phyloP scores from a whole-genome alignment of 2,329 filamentous ascomycete species.

The Cytospora leucostoma region DNA sequence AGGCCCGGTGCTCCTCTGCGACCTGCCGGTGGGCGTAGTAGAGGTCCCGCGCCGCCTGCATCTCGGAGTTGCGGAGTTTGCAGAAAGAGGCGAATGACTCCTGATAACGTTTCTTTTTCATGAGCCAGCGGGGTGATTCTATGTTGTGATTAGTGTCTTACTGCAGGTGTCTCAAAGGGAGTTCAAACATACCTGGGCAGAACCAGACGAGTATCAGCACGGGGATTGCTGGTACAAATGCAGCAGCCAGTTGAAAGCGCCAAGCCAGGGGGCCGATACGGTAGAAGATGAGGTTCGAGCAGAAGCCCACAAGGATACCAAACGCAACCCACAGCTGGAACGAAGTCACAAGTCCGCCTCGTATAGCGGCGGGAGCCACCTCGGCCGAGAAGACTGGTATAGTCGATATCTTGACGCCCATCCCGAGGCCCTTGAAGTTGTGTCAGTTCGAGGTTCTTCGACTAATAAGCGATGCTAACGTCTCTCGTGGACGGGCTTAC shows the following conservation, averaged over 20 bases:
- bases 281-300: constrained; percentile 58
- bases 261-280: constrained; percentile 56
- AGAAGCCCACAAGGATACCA: constrained; percentile 41
- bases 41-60: constrained; percentile 62
- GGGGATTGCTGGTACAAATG: constrained; percentile 62
- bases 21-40: constrained; percentile 68
- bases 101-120: constrained; percentile 64
- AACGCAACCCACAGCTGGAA: constrained; percentile 41
- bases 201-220: constrained; percentile 47
- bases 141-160: constrained; percentile 54
- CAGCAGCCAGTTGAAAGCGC: constrained; percentile 65
- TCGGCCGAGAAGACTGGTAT: constrained; percentile 19
- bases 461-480: constrained; percentile 25
- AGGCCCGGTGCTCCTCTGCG: constrained; percentile 56
- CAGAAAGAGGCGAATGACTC: constrained; percentile 60
- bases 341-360: constrained; percentile 18
- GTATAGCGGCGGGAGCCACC: constrained; percentile 8
- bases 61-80: constrained; percentile 52
- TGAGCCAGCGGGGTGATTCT: constrained; percentile 65
- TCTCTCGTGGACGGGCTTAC: neutral
- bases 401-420: constrained; percentile 16
- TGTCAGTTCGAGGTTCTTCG: neutral
- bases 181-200: constrained; percentile 36
- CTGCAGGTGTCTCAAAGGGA: neutral
- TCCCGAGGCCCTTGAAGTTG: constrained; percentile 12